Base-by-base conservation (phyloP, 768 basidiomycete genomes). In the Serpula lacrymans region DNA sequence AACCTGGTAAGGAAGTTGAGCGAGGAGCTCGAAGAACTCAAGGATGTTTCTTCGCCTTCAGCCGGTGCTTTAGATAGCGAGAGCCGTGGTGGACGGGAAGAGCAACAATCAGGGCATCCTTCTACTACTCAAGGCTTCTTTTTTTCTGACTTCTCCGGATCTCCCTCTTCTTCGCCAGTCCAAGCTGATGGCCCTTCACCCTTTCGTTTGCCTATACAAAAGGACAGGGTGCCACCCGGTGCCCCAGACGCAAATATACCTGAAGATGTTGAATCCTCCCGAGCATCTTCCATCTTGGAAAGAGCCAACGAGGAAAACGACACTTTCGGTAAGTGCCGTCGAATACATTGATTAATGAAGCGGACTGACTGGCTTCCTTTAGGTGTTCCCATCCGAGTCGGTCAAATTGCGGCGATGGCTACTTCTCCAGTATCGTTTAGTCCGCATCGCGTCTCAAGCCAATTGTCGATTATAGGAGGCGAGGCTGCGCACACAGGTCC, bases 1-100 rank as follows among this genome's bases (percentile, higher is more conserved):
- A 57, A 55, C 7, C 63, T 70, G 14, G 59, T 68, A 22, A 69
- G 68, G 6, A 72, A 67, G 39, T 52, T 72, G 33, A 63, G 61
- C n/a, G 60, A 59, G 35, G 62, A 64, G 37, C 54, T 69, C 9
- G 58, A 57, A 12, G 63, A 58, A 28, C 37, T 57, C 20, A 55
- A 46, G 17, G 35, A 37, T 27, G n/a, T 31, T 5, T 47, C 43
- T 11, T 44, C 34, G 27, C 44, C 40, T 14, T 14, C 14, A 10
- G 11, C 53, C 37, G 4, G 49, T 48, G 3, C 49, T 39, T 41
- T n/a, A 29, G n/a, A 38, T 29, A 2, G 40, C 18, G 52, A 53
- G 38, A 41, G 31, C 21, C 42, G 32, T 18, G 52, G 43, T 9
- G 21, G 41, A 1, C 44, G 37, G 12, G 16, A 23, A 34, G 42